Evolutionary conservation across 2,329 filamentous ascomycete species (phyloP).

Genomic region (Claviceps africana): DNA sequence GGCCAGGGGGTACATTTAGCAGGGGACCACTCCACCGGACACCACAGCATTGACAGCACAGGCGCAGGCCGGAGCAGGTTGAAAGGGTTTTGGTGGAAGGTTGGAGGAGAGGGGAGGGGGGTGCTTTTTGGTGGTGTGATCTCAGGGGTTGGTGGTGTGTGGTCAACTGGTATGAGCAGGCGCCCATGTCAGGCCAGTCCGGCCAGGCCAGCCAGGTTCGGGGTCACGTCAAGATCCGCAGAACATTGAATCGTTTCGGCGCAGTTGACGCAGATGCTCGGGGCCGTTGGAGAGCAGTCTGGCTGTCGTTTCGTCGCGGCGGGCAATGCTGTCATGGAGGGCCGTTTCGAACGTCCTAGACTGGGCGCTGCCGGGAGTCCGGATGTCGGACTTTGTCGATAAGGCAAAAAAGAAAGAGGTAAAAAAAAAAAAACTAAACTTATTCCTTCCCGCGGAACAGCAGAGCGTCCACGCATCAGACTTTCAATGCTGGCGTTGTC

Average conservation of each 20-base stretch:
- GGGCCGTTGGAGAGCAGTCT: background rate
- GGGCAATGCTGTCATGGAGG: too few species aligned
- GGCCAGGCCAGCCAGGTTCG: too few species aligned
- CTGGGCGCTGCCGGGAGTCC: too few species aligned
- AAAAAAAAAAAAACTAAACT: background rate
- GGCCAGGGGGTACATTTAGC: background rate
- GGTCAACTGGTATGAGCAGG: conserved; percentile 2
- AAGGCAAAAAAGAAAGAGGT: background rate
- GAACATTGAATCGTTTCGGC: background rate
- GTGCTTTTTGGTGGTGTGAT: too few species aligned
- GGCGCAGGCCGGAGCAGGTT: background rate
- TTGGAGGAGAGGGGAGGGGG: background rate
- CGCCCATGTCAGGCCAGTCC: background rate
- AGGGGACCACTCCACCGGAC: background rate
- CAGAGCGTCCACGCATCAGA: too few species aligned
- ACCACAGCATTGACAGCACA: background rate
- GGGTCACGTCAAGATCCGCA: too few species aligned
- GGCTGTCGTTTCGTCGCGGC: too few species aligned
- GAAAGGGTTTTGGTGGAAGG: too few species aligned
- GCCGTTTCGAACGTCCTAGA: background rate
- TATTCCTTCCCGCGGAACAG: too few species aligned
- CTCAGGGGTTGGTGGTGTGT: background rate
- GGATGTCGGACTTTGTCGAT: too few species aligned
- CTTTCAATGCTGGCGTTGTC: background rate
- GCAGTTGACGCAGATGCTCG: background rate